These are phyloP conservation scores for Adansonia digitata DNA, from an alignment of 345 rosid species.

Conservation along the genomic window DNA sequence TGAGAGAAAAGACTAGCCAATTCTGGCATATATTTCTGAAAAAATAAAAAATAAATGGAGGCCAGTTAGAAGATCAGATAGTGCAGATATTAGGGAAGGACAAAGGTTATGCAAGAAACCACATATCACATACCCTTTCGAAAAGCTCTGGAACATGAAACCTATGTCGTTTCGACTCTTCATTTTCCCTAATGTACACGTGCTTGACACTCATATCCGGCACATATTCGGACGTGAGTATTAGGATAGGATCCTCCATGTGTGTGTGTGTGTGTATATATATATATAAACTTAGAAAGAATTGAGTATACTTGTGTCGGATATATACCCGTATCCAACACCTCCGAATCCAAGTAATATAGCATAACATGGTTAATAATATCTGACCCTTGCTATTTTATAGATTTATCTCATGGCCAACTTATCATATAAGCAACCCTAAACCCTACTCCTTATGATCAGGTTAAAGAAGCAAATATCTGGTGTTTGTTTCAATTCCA, in stretches of 20 bases:
- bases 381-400: background rate
- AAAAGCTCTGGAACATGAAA: background rate
- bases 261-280: too few relatives aligned
- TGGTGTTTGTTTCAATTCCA: background rate
- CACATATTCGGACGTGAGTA: too few relatives aligned
- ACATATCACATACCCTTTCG: too few relatives aligned
- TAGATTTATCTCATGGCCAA: background rate
- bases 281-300: too few relatives aligned
- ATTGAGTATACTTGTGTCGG: too few relatives aligned
- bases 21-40: constrained; percentile 46
- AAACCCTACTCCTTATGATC: background rate
- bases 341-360: too few relatives aligned
- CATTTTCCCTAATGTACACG: too few relatives aligned
- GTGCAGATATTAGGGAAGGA: background rate
- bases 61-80: constrained; percentile 1
- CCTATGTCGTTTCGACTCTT: too few relatives aligned
- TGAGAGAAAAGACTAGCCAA: constrained; percentile 18
- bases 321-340: too few relatives aligned
- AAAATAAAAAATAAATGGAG: constrained; percentile 21
- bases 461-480: background rate
- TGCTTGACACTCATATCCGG: too few relatives aligned
- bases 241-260: too few relatives aligned
- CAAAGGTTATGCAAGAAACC: background rate
- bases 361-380: background rate
- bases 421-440: background rate